Conservation (phyloP, 2,329 filamentous ascomycete genomes). For the Penicillium sp. region DNA sequence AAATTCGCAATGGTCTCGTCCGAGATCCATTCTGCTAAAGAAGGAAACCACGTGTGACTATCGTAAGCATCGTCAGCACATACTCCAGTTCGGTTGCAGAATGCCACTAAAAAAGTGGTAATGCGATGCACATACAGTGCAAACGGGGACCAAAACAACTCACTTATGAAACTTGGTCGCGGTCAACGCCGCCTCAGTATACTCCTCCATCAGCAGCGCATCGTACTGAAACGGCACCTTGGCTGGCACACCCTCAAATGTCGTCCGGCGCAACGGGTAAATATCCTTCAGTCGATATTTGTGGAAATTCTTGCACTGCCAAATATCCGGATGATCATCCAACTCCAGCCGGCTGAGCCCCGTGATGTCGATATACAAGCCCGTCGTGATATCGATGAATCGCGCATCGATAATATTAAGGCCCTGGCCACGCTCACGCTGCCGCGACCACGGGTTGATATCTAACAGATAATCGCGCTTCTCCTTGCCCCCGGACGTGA, state of each 20-base stretch:
- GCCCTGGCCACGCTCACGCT: constrained; percentile 65
- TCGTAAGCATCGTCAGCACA: constrained; percentile 14
- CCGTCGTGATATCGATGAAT: constrained; percentile 76
- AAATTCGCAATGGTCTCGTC: constrained; percentile 25
- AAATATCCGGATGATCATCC: constrained; percentile 61
- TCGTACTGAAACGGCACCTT: constrained; percentile 61
- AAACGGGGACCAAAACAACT: constrained; percentile 12
- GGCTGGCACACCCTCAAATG: constrained; percentile 73
- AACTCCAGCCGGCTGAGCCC: constrained; percentile 70
- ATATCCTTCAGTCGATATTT: constrained; percentile 70
- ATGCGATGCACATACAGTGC: constrained; percentile 10
- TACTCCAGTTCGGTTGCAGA: neutral
- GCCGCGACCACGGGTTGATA: constrained; percentile 69
- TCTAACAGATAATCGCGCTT: constrained; percentile 69
- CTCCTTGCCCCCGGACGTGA: constrained; percentile 43
- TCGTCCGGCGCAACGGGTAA: constrained; percentile 72
- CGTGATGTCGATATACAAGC: constrained; percentile 83
- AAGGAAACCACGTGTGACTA: constrained; percentile 43
- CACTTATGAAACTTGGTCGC: constrained; percentile 41
- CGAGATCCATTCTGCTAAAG: constrained; percentile 37
- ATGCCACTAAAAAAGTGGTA: neutral
- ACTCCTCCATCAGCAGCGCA: constrained; percentile 44
- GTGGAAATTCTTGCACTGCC: constrained; percentile 81
- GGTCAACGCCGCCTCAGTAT: constrained; percentile 39
- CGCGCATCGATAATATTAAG: constrained; percentile 80